Base-by-base conservation (phyloP, 768 basidiomycete species). In the Russula brevipes region DNA sequence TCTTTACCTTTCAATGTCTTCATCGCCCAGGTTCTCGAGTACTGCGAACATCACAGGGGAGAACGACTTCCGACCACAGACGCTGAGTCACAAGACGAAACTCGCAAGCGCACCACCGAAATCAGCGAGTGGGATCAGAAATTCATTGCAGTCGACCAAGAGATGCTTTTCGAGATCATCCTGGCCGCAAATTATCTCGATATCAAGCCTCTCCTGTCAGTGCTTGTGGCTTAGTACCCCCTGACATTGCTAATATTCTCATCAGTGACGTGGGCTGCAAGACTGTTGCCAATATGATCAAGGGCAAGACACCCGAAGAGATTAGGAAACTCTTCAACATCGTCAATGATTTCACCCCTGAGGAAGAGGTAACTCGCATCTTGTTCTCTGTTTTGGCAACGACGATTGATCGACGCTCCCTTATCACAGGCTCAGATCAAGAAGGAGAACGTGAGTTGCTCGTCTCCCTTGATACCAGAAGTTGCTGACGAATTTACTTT, bases 251-350 rank as follows among this genome's bases (percentile, higher is more conserved):
- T 70, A 17, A 56, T 17, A 53, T 63, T 51, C 41, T 64, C 56
- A 35, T 42, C 68, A 96, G 94, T 68, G 95, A 97, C 72, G 93
- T 97, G 63, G 95, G 95, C 1, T 97, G 95, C 85, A 96, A 97
- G 82, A 97, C 94, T 4, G 95, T 97, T 5, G 97, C 97, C 14
- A 98, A 98, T 82, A 99, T 98, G 97, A 98, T 99, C 84, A 98
- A 99, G 80, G 97, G 97, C 39, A 99, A 99, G 84, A 96, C 95
- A 4, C 97, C 97, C 30, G 97, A 98, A 75, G 97, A 98, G 78
- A 98, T 99, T 69, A 88, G 96, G 62, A 98, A 98, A 72, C 84
- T 98, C 58, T 98, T 94, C 81, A 96, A 97, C 83, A 94, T 95
- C 68, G 90, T 92, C 38, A 94, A 94, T 74, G 97, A 98, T 77